Conservation (phyloP, 2,329 filamentous ascomycete genomes). For the Onygenales sp. region DNA sequence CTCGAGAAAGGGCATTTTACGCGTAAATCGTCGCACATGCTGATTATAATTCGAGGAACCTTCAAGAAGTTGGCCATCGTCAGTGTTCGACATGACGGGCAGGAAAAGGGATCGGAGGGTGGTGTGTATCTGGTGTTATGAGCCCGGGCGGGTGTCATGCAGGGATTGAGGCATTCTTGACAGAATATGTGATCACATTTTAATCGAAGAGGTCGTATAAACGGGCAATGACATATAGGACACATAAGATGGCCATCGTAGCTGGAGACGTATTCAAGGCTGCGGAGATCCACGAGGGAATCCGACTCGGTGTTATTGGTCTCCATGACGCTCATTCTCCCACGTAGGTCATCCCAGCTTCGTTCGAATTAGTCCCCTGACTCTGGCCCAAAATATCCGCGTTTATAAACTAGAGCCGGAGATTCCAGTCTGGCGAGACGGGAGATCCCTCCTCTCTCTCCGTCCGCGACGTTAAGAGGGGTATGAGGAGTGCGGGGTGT, state of each 20-base stretch:
- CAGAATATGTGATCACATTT: slow-evolving; percentile 58
- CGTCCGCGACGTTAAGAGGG: too few relatives aligned
- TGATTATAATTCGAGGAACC: slow-evolving; percentile 47
- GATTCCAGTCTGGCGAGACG: too few relatives aligned
- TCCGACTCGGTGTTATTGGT: neutral
- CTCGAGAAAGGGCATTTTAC: slow-evolving; percentile 50
- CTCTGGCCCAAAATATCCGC: too few relatives aligned
- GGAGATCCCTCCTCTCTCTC: too few relatives aligned
- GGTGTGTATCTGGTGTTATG: neutral
- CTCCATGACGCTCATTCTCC: neutral
- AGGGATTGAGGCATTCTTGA: slow-evolving; percentile 45
- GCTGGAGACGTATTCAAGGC: slow-evolving; percentile 47
- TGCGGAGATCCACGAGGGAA: slow-evolving; percentile 42
- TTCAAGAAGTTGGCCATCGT: slow-evolving; percentile 27
- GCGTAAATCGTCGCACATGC: slow-evolving; percentile 52
- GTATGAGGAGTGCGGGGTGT: too few relatives aligned
- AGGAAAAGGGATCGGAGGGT: slow-evolving; percentile 31
- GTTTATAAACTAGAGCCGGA: too few relatives aligned
- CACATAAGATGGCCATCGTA: slow-evolving; percentile 55
- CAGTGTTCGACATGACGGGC: slow-evolving; percentile 48
- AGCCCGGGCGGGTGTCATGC: slow-evolving; percentile 29
- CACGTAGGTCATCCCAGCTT: neutral
- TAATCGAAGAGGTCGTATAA: slow-evolving; percentile 48
- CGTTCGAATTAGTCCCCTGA: neutral
- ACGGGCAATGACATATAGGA: slow-evolving; percentile 55